Evolutionary conservation across 2,329 filamentous ascomycete genomes (phyloP), one percentile per base, ranked within the genome.

Genomic region (Penicillium psychrosexuale): DNA sequence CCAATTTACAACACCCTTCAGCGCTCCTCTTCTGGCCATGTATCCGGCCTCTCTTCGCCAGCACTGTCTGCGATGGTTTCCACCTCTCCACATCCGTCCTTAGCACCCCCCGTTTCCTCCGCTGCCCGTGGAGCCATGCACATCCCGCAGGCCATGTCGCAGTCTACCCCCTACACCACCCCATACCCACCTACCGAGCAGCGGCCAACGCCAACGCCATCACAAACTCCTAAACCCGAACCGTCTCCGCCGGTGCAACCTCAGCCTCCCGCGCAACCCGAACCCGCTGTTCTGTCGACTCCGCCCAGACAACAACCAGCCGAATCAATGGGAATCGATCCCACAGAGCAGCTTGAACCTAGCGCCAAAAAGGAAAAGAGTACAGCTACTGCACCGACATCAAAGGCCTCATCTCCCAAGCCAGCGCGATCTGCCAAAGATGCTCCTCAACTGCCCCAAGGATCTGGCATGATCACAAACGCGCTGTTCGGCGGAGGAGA

Each of bases 401-500:
- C 82, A 5, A 77, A 80, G 55, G 73, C 80, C 1, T 72, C 77
- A 9, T 82, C 79, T n/a, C 78, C 79, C n/a, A 86, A 85, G 60
- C 77, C 81, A 15, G 65, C 71, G 17, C 79, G 80, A 40, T 71
- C 77, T 36, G 62, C 69, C n/a, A 84, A 85, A 60, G 82, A 86
- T 53, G 57, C 69, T 7, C 80, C 82, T 22, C 80, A 83, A 3
- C 73, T 85, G 37, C 82, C 84, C 5, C 77, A 81, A 39, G 85
- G 85, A 17, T 87, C 83, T 48, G 86, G 87, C 9, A 73, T 89
- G 11, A 77, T 88, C 12, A 84, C 83, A 34, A 84, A 82, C 58
- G 82, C 82, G 39, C 77, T 84, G 15, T 86, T 85, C 60, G 84
- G 82, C 11, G 62, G 62, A 8, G 78, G 80, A 7, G 76, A 80